Conservation (phyloP, 2,329 filamentous ascomycete genomes). For the Venturia oleaginea region DNA sequence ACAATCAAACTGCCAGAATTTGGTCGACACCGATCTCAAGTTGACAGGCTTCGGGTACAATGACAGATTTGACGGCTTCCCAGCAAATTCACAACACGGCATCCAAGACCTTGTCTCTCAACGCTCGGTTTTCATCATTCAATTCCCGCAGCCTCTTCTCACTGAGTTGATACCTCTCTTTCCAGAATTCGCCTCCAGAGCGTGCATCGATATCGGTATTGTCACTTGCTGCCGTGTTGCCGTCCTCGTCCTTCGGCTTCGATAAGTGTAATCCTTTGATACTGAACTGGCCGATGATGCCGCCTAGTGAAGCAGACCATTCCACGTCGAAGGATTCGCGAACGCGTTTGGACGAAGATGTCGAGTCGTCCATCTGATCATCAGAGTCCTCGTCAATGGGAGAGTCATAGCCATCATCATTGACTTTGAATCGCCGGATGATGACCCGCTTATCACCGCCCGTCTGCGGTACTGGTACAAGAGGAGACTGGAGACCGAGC, state of each 20-base stretch:
- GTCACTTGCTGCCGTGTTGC: conserved; percentile 3
- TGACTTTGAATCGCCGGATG: conserved; percentile 33
- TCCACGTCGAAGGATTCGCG: conserved; percentile 36
- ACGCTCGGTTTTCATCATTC: conserved; percentile 25
- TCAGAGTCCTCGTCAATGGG: conserved; percentile 29
- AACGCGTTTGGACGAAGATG: conserved; percentile 17
- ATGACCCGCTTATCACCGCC: conserved; percentile 29
- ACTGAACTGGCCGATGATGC: conserved; percentile 33
- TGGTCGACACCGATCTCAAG: background rate
- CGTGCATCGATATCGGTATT: background rate
- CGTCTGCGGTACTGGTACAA: conserved; percentile 2
- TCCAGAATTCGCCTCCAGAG: conserved; percentile 22
- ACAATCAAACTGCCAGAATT: background rate
- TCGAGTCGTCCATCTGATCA: conserved; percentile 19
- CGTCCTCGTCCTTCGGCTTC: conserved; percentile 14
- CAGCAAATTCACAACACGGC: conserved; percentile 26
- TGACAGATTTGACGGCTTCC: background rate
- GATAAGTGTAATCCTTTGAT: conserved; percentile 29
- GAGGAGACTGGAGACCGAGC: conserved; percentile 17
- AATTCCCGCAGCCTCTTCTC: conserved; percentile 27
- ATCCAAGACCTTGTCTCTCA: conserved; percentile 31
- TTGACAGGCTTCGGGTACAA: background rate
- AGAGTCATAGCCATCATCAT: conserved; percentile 31
- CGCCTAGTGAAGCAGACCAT: conserved; percentile 34
- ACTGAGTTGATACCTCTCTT: conserved; percentile 25